Evolutionary conservation across 352 stramenopile species (phyloP), one percentile per base, ranked within the genome.

Genomic region (Pythium guiyangense): DNA sequence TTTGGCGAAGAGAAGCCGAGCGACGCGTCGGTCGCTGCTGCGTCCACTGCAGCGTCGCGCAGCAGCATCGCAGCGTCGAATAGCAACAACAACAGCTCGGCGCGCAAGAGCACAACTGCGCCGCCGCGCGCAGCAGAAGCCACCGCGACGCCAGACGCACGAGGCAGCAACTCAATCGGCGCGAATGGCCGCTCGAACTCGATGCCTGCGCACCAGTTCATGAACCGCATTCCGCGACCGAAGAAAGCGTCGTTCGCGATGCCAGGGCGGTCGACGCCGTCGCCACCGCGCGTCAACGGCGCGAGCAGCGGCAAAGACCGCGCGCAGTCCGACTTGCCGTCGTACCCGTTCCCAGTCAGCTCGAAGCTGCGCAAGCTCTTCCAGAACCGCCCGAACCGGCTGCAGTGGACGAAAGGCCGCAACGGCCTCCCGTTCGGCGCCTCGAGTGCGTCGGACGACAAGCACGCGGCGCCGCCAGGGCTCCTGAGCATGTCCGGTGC

Each of bases 351-450:
- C 54, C 79, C 82, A n/a, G 77, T 89, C 58, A 91, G 81, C 66
- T 79, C 73, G 37, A 88, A 85, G 54, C 64, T 92, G 59, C 77
- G 79, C 45, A 88, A 86, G 43, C 74, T 92, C 22, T 92, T 92
- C 54, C 56, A 62, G 56, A 62, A 62, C 48, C 79, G 75, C 0
- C 70, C 77, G 12, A 82, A 78, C 44, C 77, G 71, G 6, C 43
- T 89, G 29, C 79, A 88, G 46, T 92, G 77, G 77, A 86, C 73
- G 34, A 46, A 61, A 20, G 40, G 37, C 29, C 59, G 59, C 35
- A 54, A 52, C 25, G 39, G 47, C 12, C 17, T 57, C 43, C 31
- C 22, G 8, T 45, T 55, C 22, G 56, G 39, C 29, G 20, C 3
- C 5, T 8, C 22, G 22, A 22, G 22, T 22, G 22, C 22, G 12